Evolutionary conservation across 2,329 filamentous ascomycete species (phyloP).

Genomic region (Trichoderma atroviride): DNA sequence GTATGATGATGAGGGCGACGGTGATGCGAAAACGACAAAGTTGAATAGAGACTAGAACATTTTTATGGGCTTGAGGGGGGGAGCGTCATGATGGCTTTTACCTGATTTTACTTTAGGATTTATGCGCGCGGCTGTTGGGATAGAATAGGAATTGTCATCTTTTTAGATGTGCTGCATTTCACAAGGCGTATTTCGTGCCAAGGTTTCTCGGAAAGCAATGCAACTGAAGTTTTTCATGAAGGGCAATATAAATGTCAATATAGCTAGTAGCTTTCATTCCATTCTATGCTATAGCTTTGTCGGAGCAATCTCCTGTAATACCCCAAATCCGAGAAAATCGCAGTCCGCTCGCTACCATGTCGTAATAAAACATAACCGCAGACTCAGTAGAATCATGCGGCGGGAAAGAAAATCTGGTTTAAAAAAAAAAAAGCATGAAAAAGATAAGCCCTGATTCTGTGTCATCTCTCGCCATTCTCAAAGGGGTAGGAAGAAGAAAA

Average conservation of each 20-base stretch:
- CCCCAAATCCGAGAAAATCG: conserved; percentile 2
- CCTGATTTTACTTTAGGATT: neutral
- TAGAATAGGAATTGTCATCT: neutral
- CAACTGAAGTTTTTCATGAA: no score
- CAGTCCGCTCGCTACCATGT: neutral
- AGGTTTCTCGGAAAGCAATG: neutral
- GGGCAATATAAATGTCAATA: neutral
- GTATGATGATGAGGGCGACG: conserved; percentile 20
- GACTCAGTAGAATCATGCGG: neutral
- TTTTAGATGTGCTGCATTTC: neutral
- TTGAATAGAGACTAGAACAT: conserved; percentile 17
- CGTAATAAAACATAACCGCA: neutral
- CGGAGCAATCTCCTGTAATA: neutral
- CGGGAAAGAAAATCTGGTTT: conserved; percentile 9
- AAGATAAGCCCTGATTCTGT: neutral
- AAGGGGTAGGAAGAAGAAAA: neutral
- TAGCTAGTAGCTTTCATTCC: neutral
- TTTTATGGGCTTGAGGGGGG: neutral
- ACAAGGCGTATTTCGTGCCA: neutral
- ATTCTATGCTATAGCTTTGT: conserved; percentile 15
- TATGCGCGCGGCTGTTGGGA: neutral
- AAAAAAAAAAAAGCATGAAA: neutral
- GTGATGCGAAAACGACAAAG: conserved; percentile 5
- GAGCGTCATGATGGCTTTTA: neutral
- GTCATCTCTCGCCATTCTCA: neutral